These are phyloP conservation scores for Selaginella moellendorffii DNA, from an alignment of 75 land plant genomes.

Conservation along the genomic window DNA sequence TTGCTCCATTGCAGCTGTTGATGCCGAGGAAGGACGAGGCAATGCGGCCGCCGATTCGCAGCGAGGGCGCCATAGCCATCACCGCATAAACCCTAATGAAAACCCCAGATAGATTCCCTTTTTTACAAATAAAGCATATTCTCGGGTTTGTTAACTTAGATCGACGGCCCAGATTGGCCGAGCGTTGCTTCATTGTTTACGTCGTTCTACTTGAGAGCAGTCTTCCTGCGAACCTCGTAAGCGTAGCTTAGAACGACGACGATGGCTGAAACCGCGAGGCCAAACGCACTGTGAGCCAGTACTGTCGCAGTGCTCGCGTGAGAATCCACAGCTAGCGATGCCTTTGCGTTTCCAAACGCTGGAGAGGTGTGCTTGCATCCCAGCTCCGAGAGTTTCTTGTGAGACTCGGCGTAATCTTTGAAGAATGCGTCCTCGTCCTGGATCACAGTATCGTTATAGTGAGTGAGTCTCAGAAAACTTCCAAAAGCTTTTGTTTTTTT, in stretches of 20 bases:
- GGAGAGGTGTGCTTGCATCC: conserved; percentile 33
- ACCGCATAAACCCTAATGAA: not conserved
- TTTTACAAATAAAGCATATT: too few relatives aligned
- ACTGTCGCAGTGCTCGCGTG: conserved; percentile 25
- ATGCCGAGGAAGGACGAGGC: not conserved
- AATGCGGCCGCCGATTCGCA: not conserved
- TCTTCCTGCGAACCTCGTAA: conserved; percentile 45
- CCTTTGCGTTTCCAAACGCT: conserved; percentile 12
- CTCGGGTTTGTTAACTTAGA: too few relatives aligned
- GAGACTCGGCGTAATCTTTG: conserved; percentile 76
- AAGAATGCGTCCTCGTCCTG: conserved; percentile 94
- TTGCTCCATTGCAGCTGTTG: not conserved
- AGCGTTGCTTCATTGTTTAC: too few relatives aligned
- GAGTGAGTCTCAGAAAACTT: too few relatives aligned
- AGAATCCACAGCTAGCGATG: conserved; percentile 3
- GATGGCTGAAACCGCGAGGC: conserved; percentile 71
- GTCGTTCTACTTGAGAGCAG: conserved; percentile 1
- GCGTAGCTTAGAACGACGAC: conserved; percentile 68
- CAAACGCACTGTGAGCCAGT: conserved; percentile 70
- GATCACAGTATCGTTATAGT: too few relatives aligned
- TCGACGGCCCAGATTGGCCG: too few relatives aligned
- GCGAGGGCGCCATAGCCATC: not conserved
- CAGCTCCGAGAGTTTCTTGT: conserved; percentile 91
- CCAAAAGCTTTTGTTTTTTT: too few relatives aligned
- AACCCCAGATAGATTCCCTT: not conserved